Evolutionary conservation across 805 yeast genomes (phyloP).

Genomic region (Sugiyamaella chiloensis): DNA sequence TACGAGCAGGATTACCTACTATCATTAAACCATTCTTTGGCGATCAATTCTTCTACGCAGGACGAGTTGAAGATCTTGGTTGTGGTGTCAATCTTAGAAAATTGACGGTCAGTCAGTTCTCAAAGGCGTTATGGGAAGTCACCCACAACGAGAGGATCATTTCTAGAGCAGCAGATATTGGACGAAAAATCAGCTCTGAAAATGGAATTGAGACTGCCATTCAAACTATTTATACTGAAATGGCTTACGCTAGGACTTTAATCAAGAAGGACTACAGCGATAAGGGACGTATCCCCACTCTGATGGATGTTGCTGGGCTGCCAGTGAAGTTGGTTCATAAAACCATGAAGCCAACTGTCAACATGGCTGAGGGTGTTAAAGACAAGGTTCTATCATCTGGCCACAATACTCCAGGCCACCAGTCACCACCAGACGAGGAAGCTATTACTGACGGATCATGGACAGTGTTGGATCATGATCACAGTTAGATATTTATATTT

Average conservation of each 20-base stretch:
- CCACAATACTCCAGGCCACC: neutral
- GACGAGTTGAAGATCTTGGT: conserved; percentile 83
- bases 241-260: conserved; percentile 67
- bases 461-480: conserved; percentile 17
- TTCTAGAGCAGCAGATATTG: conserved; percentile 62
- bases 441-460: conserved; percentile 19
- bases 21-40: conserved; percentile 94
- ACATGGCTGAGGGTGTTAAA: neutral
- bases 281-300: conserved; percentile 2
- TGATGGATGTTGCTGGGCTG: conserved; percentile 9
- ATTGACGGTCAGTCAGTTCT: conserved; percentile 58
- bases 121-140: conserved; percentile 66
- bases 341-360: neutral
- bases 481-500: neutral
- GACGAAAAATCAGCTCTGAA: conserved; percentile 64
- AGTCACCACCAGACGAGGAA: neutral
- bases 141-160: conserved; percentile 63
- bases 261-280: conserved; percentile 19
- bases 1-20: conserved; percentile 84
- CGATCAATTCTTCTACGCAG: conserved; percentile 90
- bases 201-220: conserved; percentile 79
- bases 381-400: neutral
- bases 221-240: conserved; percentile 68
- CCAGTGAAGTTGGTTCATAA: conserved; percentile 4
- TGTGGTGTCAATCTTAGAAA: conserved; percentile 72